These are phyloP conservation scores for Cotoneaster glaucophyllus DNA, from an alignment of 306 rosid genomes.

Conservation along the genomic window DNA sequence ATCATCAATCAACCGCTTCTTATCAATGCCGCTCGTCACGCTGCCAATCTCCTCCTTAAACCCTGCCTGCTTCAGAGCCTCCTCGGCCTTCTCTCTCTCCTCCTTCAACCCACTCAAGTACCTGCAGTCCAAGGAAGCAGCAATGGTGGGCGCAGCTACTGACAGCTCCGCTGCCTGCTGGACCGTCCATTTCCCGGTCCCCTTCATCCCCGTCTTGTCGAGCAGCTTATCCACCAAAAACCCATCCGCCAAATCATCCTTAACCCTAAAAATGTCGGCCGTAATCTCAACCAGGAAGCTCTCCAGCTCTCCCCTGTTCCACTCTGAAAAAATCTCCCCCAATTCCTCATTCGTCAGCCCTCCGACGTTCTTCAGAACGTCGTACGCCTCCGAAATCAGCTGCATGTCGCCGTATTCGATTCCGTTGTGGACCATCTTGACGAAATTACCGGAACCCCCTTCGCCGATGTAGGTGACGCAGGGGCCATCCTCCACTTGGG, in stretches of 20 bases:
- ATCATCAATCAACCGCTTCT: constrained; percentile 79
- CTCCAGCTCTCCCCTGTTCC: constrained; percentile 87
- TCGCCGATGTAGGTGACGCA: constrained; percentile 84
- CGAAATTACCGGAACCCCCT: constrained; percentile 85
- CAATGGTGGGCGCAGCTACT: constrained; percentile 81
- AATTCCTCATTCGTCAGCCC: constrained; percentile 63
- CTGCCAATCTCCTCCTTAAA: constrained; percentile 47
- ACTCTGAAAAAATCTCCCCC: constrained; percentile 58
- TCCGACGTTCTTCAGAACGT: constrained; percentile 72
- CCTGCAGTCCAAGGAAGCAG: constrained; percentile 81
- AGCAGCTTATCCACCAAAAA: constrained; percentile 77
- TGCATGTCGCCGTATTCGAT: constrained; percentile 96
- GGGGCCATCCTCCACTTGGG: constrained; percentile 91
- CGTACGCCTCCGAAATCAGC: constrained; percentile 85
- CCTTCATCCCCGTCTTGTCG: constrained; percentile 95
- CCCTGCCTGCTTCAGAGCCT: constrained; percentile 66
- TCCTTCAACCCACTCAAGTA: constrained; percentile 85
- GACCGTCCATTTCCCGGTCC: constrained; percentile 95
- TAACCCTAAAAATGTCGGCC: constrained; percentile 78
- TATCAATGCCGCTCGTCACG: constrained; percentile 48
- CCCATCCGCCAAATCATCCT: constrained; percentile 58
- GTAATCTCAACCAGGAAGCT: constrained; percentile 83
- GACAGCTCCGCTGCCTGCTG: constrained; percentile 95
- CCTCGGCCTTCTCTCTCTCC: constrained; percentile 77
- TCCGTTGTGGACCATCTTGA: constrained; percentile 93